A percentile compares a stretch with the other conserved stretches of the same genome.
Conservation (phyloP, 257 asterid species). For the Solanum ahanhuiri region DNA sequence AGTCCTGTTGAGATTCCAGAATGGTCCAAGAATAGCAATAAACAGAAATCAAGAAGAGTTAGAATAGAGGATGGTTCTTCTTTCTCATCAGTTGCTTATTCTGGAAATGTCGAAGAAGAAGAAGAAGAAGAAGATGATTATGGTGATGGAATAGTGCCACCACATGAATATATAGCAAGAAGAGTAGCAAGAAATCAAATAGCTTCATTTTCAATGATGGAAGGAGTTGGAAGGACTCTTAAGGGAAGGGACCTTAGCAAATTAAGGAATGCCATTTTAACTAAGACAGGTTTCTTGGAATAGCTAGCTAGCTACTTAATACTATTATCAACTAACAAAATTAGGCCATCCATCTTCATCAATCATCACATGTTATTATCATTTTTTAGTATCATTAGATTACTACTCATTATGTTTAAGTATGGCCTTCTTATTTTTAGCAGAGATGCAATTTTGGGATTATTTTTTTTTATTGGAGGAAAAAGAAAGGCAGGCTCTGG, state of each 20-base stretch:
- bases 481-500: not conserved
- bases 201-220: constrained; percentile 59
- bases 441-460: not conserved
- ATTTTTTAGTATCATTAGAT: not conserved
- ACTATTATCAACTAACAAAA: not conserved
- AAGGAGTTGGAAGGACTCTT: constrained; percentile 64
- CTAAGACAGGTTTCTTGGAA: constrained; percentile 62
- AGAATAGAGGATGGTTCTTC: not conserved
- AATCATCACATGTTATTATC: not conserved
- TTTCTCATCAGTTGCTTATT: not conserved
- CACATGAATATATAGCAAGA: constrained; percentile 44
- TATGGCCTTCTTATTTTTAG: not conserved
- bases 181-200: constrained; percentile 28
- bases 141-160: constrained; percentile 33
- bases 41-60: constrained; percentile 7
- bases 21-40: constrained; percentile 22
- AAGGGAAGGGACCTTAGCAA: constrained; percentile 63
- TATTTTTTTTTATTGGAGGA: not conserved
- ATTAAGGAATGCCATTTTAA: constrained; percentile 46
- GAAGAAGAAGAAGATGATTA: constrained; percentile 1
- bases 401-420: not conserved
- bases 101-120: not conserved
- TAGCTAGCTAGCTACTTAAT: not conserved
- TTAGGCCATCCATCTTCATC: not conserved
- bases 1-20: constrained; percentile 19